Evolutionary conservation across 176 grass and related monocot genomes (phyloP).

Genomic region (Typha latifolia): DNA sequence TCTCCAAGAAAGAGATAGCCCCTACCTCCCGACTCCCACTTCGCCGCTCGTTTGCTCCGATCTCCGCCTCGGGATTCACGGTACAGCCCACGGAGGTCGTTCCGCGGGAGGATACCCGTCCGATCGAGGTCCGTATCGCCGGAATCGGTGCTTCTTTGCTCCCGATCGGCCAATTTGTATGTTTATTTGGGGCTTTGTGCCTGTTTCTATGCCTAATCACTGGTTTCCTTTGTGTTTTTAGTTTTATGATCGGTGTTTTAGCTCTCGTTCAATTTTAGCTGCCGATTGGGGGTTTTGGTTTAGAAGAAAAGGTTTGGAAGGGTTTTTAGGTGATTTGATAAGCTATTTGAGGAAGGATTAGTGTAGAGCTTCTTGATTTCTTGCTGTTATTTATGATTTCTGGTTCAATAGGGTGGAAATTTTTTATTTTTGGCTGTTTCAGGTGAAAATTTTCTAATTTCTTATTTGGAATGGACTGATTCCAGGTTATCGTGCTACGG

Average conservation of each 20-base stretch:
- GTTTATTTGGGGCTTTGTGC: background rate
- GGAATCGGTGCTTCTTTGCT: background rate
- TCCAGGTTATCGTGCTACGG: background rate
- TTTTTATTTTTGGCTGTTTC: background rate
- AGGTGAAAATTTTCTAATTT: background rate
- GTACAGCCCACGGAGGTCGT: background rate
- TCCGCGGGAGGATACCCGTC: conserved; percentile 11
- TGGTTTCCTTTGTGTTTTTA: too few species aligned
- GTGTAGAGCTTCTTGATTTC: background rate
- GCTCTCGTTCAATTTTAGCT: too few species aligned
- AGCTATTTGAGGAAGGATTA: background rate
- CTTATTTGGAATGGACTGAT: background rate
- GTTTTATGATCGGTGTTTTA: too few species aligned
- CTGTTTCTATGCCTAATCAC: background rate
- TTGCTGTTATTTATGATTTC: background rate
- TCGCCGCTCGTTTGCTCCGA: background rate
- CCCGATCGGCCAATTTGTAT: background rate
- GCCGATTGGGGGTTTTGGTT: background rate
- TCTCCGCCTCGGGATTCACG: background rate
- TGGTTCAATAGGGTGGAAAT: background rate
- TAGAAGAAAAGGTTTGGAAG: background rate
- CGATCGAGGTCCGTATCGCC: conserved; percentile 26
- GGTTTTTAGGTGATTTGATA: background rate
- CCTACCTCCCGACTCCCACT: background rate
- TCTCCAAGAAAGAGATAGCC: conserved; percentile 17